Base-by-base conservation (phyloP, 345 rosid genomes). In the Cochlearia excelsa region DNA sequence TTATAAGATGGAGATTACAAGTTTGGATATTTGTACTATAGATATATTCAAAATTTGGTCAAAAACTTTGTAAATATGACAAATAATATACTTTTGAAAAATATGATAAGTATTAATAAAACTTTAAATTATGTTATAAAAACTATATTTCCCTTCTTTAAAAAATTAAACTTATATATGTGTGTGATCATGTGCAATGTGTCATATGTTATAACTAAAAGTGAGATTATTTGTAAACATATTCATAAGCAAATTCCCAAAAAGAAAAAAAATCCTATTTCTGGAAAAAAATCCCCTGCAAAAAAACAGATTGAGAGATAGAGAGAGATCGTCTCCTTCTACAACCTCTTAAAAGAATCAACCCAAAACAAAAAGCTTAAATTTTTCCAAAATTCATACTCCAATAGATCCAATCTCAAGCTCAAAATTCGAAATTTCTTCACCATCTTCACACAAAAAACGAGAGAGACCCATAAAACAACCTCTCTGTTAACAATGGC, bases 291-390 rank as follows among this genome's bases (percentile, higher is more conserved):
- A 16, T 16, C 23, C 23, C 23, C 23, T 16, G 23, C 23, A 16
- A 16, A 16, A 16, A 16, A 16, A 16, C 23, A 16, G 23, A 16
- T 16, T 16, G 23, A 16, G 23, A 58, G 41, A 56, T 56, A n/a
- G 56, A 66, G 10, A 68, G 39, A 53, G 38, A 60, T 61, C 38
- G 10, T 63, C 63, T 55, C 55, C 46, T 28, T 56, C 68, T 62
- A 56, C 64, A 68, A 68, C 61, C 29, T 45, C 54, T 29, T 29
- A 3, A 16, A 16, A 59, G 30, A 59, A 44, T 28, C 61, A 58
- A 2, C 7, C n/a, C 40, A 43, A 59, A 66, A 42, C 6, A 30
- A 38, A 46, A 16, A 16, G n/a, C 7, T 31, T 48, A 31, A 28
- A 10, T 1, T 23, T 8, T 26, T 33, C 35, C 9, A 2, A 38